A percentile compares a stretch with the other conserved stretches of the same genome.
Evolutionary conservation across 2,329 filamentous ascomycete species (phyloP).

Genomic region (Gnomoniopsis sp.): DNA sequence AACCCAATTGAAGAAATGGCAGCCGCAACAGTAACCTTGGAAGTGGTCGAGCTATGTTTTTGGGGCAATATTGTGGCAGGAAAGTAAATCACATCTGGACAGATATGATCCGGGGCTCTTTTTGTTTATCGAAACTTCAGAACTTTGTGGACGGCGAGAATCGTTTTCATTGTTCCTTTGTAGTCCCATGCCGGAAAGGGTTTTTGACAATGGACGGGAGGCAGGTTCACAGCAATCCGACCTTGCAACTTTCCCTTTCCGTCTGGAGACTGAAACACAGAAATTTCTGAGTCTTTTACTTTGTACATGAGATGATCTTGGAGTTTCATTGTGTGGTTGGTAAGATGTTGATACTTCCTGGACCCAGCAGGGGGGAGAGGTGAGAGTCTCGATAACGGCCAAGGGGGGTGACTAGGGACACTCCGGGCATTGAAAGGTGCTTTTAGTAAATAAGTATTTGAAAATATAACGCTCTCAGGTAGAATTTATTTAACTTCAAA

Average conservation of each 20-base stretch:
- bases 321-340: not conserved
- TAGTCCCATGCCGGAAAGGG: slow-evolving; percentile 9
- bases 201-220: slow-evolving; percentile 3
- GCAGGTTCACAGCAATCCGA: not conserved
- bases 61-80: not conserved
- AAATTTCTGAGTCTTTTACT: not conserved
- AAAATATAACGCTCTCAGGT: no score
- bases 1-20: not conserved
- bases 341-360: not conserved
- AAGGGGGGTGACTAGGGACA: no score
- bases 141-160: not conserved
- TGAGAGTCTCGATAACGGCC: no score
- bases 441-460: no score
- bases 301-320: not conserved
- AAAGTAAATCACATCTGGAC: not conserved
- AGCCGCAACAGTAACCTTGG: not conserved
- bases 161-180: slow-evolving; percentile 10
- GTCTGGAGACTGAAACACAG: not conserved
- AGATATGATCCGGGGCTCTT: not conserved
- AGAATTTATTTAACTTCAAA: no score
- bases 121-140: not conserved
- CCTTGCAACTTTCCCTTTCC: not conserved
- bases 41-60: not conserved
- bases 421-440: not conserved
- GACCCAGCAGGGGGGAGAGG: no score